Conservation (phyloP, 202 grass and related monocot genomes). For the Brachypodium distachyon region DNA sequence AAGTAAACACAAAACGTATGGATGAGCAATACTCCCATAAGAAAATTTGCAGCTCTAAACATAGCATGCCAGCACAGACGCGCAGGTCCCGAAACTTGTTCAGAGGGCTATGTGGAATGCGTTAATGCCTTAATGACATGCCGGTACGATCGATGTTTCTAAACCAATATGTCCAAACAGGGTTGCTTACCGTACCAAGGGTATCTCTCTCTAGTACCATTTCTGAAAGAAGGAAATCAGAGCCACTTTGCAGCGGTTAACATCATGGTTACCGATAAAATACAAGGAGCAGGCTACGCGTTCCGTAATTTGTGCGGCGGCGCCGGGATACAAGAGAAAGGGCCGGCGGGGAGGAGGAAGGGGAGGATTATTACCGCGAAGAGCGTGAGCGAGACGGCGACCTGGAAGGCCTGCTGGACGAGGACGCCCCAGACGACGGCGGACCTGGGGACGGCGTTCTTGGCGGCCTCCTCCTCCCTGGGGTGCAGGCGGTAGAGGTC, state of each 20-base stretch:
- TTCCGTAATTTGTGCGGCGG: not conserved
- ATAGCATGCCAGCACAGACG: not conserved
- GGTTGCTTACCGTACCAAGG: not conserved
- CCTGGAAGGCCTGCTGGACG: conserved; percentile 74
- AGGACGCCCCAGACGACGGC: conserved; percentile 69
- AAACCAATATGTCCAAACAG: not conserved
- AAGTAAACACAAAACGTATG: not conserved
- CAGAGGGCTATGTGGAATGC: not conserved
- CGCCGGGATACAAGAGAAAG: not conserved
- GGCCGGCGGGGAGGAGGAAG: not conserved
- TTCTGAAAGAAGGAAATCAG: not conserved
- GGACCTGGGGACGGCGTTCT: conserved; percentile 60
- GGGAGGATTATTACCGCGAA: conserved; percentile 45
- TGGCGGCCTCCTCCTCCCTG: conserved; percentile 45
- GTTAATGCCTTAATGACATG: not conserved
- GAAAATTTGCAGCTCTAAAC: not conserved
- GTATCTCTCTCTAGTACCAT: not conserved
- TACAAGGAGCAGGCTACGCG: too few species aligned
- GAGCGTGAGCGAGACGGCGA: conserved; percentile 49
- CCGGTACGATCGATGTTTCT: not conserved
- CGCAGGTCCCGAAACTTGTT: not conserved
- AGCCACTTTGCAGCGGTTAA: not conserved
- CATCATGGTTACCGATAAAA: not conserved
- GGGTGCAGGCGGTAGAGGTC: conserved; percentile 59
- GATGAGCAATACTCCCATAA: not conserved